A percentile compares a stretch with the other conserved stretches of the same genome.
phyloP scores from a whole-genome alignment of 2,329 filamentous ascomycete genomes.

The Metarhizium brunneum region DNA sequence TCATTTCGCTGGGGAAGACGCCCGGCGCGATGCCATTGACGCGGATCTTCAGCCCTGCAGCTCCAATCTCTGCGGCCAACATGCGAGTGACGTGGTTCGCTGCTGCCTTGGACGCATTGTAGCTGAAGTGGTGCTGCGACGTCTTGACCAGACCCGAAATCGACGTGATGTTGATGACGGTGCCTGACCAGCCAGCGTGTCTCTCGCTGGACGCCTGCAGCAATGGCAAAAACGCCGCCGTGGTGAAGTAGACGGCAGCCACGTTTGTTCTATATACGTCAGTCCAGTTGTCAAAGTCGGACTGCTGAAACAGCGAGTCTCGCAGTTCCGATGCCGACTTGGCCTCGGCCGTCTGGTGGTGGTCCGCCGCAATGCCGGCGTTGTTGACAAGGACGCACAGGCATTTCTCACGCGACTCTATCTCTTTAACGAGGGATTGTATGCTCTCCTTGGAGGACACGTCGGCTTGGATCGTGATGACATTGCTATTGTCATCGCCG shows the following conservation, averaged over 20 bases:
- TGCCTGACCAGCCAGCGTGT: slow-evolving; percentile 40
- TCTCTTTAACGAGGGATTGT: slow-evolving; percentile 45
- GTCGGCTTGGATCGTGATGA: slow-evolving; percentile 52
- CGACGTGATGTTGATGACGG: slow-evolving; percentile 60
- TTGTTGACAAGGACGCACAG: slow-evolving; percentile 63
- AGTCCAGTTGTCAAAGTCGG: slow-evolving; percentile 63
- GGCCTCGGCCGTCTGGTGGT: slow-evolving; percentile 45
- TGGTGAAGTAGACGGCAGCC: slow-evolving; percentile 56
- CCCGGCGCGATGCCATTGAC: slow-evolving; percentile 67
- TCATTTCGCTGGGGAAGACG: slow-evolving; percentile 65
- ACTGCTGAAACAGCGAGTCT: slow-evolving; percentile 57
- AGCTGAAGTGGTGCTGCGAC: slow-evolving; percentile 56
- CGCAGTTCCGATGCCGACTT: slow-evolving; percentile 43
- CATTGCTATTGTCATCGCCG: slow-evolving; percentile 42
- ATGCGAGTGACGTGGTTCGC: slow-evolving; percentile 56
- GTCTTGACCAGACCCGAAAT: slow-evolving; percentile 57
- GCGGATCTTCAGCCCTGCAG: slow-evolving; percentile 53
- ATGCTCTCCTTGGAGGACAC: slow-evolving; percentile 54
- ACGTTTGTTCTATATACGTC: slow-evolving; percentile 67
- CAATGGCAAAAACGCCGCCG: slow-evolving; percentile 52
- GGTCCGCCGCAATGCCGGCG: slow-evolving; percentile 49
- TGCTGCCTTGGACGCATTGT: slow-evolving; percentile 56
- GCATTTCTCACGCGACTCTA: slow-evolving; percentile 44
- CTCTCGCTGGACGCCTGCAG: slow-evolving; percentile 41
- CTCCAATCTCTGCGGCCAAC: slow-evolving; percentile 51